These are phyloP conservation scores for Yarrowia divulgata DNA, from an alignment of 805 yeast genomes.

Conservation along the genomic window DNA sequence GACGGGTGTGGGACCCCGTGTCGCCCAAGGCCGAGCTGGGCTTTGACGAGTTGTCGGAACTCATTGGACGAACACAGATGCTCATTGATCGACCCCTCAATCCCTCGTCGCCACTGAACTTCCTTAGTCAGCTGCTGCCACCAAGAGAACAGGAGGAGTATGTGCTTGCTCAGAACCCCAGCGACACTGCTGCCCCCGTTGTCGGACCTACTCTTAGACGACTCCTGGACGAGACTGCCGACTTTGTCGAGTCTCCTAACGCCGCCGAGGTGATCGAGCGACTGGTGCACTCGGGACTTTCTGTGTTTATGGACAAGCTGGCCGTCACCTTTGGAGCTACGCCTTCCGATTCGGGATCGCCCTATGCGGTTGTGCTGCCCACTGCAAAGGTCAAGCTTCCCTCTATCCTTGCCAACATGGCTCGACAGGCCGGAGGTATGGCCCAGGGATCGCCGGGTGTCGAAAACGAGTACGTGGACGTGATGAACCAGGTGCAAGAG, in stretches of 20 bases:
- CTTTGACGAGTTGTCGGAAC: constrained; percentile 61
- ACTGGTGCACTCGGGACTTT: constrained; percentile 56
- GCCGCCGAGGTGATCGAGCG: constrained; percentile 52
- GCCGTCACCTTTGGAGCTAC: constrained; percentile 44
- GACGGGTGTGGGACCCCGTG: constrained; percentile 64
- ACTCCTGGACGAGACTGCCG: constrained; percentile 56
- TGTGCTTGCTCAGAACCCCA: constrained; percentile 60
- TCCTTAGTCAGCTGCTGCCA: constrained; percentile 55
- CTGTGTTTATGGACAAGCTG: constrained; percentile 55
- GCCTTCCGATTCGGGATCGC: constrained; percentile 2
- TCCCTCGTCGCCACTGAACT: constrained; percentile 44
- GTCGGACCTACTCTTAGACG: constrained; percentile 47
- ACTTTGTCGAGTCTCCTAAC: constrained; percentile 54
- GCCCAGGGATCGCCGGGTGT: constrained; percentile 52
- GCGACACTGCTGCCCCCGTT: constrained; percentile 43
- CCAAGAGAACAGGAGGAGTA: constrained; percentile 61
- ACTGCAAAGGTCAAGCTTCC: constrained; percentile 63
- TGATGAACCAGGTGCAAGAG: constrained; percentile 62
- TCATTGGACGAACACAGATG: constrained; percentile 50
- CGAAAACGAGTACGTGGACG: constrained; percentile 55
- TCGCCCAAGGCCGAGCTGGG: constrained; percentile 78
- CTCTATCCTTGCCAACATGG: constrained; percentile 68
- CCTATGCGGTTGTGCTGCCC: constrained; percentile 39
- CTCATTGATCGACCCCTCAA: constrained; percentile 49
- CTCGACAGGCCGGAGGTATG: constrained; percentile 68